Percentiles rank a stretch among this genome's conserved stretches.
These are phyloP conservation scores for Boletus speciosus DNA, from an alignment of 768 basidiomycete species.

Conservation along the genomic window DNA sequence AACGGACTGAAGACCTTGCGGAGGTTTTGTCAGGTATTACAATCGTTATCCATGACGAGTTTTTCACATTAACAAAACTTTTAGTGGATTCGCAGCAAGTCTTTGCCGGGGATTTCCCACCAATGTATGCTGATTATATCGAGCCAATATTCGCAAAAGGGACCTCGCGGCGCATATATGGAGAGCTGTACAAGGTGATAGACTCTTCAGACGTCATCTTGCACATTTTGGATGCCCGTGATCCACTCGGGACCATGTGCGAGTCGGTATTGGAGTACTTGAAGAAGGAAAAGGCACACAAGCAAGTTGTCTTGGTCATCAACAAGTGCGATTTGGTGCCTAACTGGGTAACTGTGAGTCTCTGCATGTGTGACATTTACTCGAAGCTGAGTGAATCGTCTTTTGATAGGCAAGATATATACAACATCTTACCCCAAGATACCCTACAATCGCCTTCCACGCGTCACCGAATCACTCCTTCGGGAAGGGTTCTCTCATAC, in stretches of 20 bases:
- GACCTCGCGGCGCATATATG: slow-evolving; percentile 93
- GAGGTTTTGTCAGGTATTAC: slow-evolving; percentile 42
- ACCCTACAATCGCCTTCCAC: slow-evolving; percentile 97
- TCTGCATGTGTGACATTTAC: neutral
- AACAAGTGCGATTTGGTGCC: slow-evolving; percentile 99
- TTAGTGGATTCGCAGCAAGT: slow-evolving; percentile 11
- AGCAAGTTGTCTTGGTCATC: slow-evolving; percentile 93
- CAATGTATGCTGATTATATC: slow-evolving; percentile 72
- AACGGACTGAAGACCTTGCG: slow-evolving; percentile 37
- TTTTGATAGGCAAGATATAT: slow-evolving; percentile 82
- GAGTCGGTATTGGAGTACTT: slow-evolving; percentile 91
- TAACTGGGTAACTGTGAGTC: slow-evolving; percentile 94
- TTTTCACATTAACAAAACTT: neutral
- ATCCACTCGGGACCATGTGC: slow-evolving; percentile 93
- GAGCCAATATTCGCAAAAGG: slow-evolving; percentile 96
- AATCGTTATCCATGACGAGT: neutral
- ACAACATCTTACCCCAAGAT: slow-evolving; percentile 89
- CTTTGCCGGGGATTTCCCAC: slow-evolving; percentile 39
- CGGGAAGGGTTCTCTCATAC: slow-evolving; percentile 97
- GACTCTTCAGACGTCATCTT: slow-evolving; percentile 97
- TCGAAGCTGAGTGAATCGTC: neutral
- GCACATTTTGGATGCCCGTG: slow-evolving; percentile 92
- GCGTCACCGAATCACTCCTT: slow-evolving; percentile 99
- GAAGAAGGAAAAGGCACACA: slow-evolving; percentile 94
- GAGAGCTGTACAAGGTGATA: slow-evolving; percentile 98